A percentile compares a stretch with the other conserved stretches of the same genome.
phyloP scores from a whole-genome alignment of 192 early-diverging fungal genomes.

The Thamnidium elegans region DNA sequence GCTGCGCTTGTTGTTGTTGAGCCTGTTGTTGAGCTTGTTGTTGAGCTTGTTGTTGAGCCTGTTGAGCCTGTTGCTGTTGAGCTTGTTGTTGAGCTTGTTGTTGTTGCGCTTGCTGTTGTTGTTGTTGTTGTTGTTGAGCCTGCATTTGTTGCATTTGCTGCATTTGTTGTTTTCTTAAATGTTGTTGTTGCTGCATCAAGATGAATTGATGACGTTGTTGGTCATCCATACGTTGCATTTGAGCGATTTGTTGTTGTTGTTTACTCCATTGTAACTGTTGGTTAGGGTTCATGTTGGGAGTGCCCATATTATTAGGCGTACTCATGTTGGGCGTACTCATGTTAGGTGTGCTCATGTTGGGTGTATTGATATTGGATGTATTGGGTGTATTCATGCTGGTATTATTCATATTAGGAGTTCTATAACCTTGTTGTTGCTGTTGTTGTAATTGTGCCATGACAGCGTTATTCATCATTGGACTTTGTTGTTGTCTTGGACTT shows the following conservation, averaged over 20 bases:
- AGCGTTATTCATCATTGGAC: slow-evolving; percentile 3
- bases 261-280: too few relatives aligned
- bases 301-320: too few relatives aligned
- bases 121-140: slow-evolving; percentile 17
- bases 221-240: slow-evolving; percentile 22
- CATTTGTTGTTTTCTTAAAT: neutral
- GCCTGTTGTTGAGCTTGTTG: slow-evolving; percentile 6
- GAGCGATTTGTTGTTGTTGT: neutral
- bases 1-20: neutral
- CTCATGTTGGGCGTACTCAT: too few relatives aligned
- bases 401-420: neutral
- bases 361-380: too few relatives aligned
- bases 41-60: slow-evolving; percentile 5
- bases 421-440: neutral
- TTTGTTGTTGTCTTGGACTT: slow-evolving; percentile 7
- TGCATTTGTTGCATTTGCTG: slow-evolving; percentile 1
- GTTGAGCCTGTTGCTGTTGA: slow-evolving; percentile 4
- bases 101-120: slow-evolving; percentile 4
- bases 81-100: slow-evolving; percentile 14
- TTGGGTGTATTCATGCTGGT: too few relatives aligned
- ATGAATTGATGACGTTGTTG: slow-evolving; percentile 18
- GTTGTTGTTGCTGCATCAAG: slow-evolving; percentile 26
- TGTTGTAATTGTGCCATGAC: neutral
- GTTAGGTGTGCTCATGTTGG: too few relatives aligned
- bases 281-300: too few relatives aligned